phyloP scores from a whole-genome alignment of 2,329 filamentous ascomycete genomes.

The Aspergillus pseudotamarii region DNA sequence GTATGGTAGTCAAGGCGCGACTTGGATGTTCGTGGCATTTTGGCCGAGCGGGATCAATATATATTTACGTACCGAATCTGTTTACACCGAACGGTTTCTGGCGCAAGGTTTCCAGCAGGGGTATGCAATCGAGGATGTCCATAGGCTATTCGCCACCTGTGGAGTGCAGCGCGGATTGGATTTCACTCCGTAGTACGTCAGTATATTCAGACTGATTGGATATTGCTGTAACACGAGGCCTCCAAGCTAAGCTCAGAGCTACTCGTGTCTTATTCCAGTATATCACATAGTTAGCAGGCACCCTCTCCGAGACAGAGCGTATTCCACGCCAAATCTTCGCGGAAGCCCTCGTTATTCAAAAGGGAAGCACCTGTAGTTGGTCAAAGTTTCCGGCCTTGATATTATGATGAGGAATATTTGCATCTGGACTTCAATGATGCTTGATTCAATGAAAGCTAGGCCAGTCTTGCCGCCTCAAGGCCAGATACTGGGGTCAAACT shows the following conservation, averaged over 20 bases:
- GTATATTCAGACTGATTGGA: neutral
- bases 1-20: no score
- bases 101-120: no score
- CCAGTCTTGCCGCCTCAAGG: no score
- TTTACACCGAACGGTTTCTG: no score
- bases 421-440: no score
- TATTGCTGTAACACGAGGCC: neutral
- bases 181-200: neutral
- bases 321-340: neutral
- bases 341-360: neutral
- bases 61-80: no score
- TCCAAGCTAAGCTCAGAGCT: neutral
- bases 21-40: no score
- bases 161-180: neutral
- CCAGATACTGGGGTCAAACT: no score
- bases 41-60: no score
- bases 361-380: neutral
- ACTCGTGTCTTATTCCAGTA: neutral
- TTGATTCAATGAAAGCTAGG: no score
- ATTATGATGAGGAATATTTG: no score
- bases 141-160: neutral
- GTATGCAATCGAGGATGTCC: no score
- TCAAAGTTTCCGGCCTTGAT: neutral
- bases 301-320: neutral
- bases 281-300: neutral